A percentile compares a stretch with the other conserved stretches of the same genome.
These are phyloP conservation scores for Camelina hispida DNA, from an alignment of 345 rosid species.

Conservation along the genomic window DNA sequence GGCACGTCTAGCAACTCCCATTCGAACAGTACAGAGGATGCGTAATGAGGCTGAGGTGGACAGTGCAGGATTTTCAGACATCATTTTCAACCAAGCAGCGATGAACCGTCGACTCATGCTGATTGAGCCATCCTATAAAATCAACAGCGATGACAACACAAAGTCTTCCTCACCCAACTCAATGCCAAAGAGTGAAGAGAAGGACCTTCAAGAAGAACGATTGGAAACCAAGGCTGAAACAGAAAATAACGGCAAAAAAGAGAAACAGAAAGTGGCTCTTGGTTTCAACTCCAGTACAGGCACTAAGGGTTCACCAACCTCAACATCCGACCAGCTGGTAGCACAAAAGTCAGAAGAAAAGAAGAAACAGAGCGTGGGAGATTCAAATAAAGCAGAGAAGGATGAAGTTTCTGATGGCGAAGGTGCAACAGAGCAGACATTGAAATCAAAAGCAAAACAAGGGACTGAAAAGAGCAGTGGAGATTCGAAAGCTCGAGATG, in stretches of 20 bases:
- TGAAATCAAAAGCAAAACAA: conserved; percentile 37
- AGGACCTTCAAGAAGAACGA: conserved; percentile 53
- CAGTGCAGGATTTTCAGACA: conserved; percentile 66
- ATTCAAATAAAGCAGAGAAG: conserved; percentile 32
- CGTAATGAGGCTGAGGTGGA: conserved; percentile 77
- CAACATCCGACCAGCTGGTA: conserved; percentile 14
- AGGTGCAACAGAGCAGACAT: conserved; percentile 24
- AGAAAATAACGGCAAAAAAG: conserved; percentile 46
- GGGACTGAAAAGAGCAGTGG: conserved; percentile 31
- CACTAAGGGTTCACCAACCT: conserved; percentile 15
- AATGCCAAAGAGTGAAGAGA: conserved; percentile 54
- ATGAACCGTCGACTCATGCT: conserved; percentile 66
- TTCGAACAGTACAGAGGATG: conserved; percentile 83
- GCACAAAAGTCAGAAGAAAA: conserved; percentile 44
- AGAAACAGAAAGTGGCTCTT: conserved; percentile 40
- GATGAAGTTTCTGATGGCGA: conserved; percentile 37
- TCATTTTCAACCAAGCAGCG: conserved; percentile 55
- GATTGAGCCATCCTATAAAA: conserved; percentile 79
- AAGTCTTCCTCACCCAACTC: conserved; percentile 55
- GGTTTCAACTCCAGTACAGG: conserved; percentile 38
- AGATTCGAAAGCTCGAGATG: conserved; percentile 29
- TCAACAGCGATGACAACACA: conserved; percentile 60
- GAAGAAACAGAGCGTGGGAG: conserved; percentile 40
- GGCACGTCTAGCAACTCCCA: conserved; percentile 93
- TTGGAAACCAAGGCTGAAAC: conserved; percentile 36